Base-by-base conservation (phyloP, 2,329 filamentous ascomycete species). In the Paraphoma sp. region DNA sequence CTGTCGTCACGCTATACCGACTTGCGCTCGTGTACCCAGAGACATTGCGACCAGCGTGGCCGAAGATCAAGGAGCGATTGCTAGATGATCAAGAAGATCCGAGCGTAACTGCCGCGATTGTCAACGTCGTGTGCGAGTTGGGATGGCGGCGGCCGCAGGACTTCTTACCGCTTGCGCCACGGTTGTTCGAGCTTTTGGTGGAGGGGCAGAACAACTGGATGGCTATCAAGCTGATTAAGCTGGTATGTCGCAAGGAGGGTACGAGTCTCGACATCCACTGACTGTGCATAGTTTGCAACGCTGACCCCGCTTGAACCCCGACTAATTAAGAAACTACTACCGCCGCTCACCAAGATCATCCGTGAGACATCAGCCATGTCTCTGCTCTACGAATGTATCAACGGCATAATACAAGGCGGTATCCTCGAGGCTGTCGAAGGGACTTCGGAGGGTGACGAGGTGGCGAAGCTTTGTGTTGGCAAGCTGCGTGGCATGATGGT, bases 161-260 rank as follows among this genome's bases (percentile, higher is more conserved):
- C 76, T 98, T 98, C 68, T 82, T 99, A 30, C 92, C 95, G 12
- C 82, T 99, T 30, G 95, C 95, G 0, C 95, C 95, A 8, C 85
- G 95, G 56, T 79, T 99, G 28, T 99, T 98, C 69, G 93, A 97
- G 72, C 83, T 99, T 16, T 81, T 99, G 28, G 93, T 97, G 11
- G 90, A 96, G 58, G 89, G 93, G 53, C 90, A 90, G 38, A 98
- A 99, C 78, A 99, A 99, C 77, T 99, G 95, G 95, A 98, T 99
- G 94, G 93, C 93, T 56, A 99, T 99, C 74, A 99, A 99, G 76
- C 87, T 99, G 60, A 98, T 99, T 76, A 99, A 99, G 79, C 84
- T 99, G 61, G 92, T 94, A 76, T 65, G 86, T 80, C 11, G 36
- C 9, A 11, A 30, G 1, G n/a, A 4, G 3, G 17, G 10, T n/a